These are phyloP conservation scores for Backusella luteola DNA, from an alignment of 192 early-diverging fungal genomes.

Conservation along the genomic window DNA sequence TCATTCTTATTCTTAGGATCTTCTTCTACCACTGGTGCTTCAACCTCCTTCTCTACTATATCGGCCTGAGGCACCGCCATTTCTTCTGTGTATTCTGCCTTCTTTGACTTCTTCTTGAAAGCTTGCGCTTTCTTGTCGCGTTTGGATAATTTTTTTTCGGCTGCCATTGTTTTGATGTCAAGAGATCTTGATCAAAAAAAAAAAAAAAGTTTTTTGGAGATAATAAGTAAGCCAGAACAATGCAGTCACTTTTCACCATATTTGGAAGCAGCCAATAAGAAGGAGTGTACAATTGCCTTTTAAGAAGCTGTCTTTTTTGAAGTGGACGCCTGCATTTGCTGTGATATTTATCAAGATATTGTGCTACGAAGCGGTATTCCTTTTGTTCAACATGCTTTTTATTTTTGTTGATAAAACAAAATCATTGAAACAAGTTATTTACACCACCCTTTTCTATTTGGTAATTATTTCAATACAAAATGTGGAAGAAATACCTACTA, in stretches of 20 bases:
- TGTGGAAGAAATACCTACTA: too few relatives aligned
- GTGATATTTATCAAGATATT: too few relatives aligned
- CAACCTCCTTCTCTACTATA: conserved; percentile 25
- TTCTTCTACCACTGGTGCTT: not conserved
- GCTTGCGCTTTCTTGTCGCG: conserved; percentile 47
- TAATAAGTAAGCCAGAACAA: not conserved
- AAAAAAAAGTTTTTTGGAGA: not conserved
- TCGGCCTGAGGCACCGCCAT: conserved; percentile 35
- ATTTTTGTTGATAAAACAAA: too few relatives aligned
- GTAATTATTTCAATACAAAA: too few relatives aligned
- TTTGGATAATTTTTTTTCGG: conserved; percentile 49
- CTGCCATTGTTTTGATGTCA: conserved; percentile 19
- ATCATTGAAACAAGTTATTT: too few relatives aligned
- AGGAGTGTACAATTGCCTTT: too few relatives aligned
- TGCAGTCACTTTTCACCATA: not conserved
- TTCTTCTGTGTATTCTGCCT: conserved; percentile 27
- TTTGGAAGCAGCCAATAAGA: too few relatives aligned
- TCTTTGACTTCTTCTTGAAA: conserved; percentile 49
- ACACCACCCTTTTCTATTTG: too few relatives aligned
- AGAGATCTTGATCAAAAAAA: not conserved
- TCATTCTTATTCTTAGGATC: conserved; percentile 3
- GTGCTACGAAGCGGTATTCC: too few relatives aligned
- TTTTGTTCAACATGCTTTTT: too few relatives aligned
- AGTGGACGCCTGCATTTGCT: too few relatives aligned
- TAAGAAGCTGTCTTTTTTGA: too few relatives aligned